phyloP scores from a whole-genome alignment of 1,139 yeast species.

The Scheffersomyces titani region DNA sequence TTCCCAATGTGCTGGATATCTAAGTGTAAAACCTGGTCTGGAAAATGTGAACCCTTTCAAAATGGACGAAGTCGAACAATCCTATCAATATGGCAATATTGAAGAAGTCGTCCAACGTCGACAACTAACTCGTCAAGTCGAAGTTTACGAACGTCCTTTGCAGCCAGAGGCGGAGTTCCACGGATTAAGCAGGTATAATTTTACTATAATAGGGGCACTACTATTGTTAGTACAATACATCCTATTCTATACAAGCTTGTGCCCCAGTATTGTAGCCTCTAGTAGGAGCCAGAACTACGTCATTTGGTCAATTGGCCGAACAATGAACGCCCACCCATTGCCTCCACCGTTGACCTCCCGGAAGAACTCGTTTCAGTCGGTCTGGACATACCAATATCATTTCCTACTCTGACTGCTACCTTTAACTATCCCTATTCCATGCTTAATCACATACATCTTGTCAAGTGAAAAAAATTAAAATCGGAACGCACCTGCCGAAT shows the following conservation, averaged over 20 bases:
- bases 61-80: neutral
- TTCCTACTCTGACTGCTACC: neutral
- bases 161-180: neutral
- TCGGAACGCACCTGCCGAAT: neutral
- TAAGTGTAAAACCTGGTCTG: neutral
- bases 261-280: neutral
- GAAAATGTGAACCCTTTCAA: neutral
- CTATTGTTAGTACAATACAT: neutral
- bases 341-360: neutral
- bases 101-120: neutral
- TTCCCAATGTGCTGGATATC: neutral
- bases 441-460: neutral
- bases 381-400: neutral
- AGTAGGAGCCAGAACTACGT: neutral
- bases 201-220: neutral
- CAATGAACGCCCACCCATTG: neutral
- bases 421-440: neutral
- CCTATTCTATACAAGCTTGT: neutral
- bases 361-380: neutral
- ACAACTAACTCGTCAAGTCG: neutral
- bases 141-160: neutral
- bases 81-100: neutral
- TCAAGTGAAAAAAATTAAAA: neutral
- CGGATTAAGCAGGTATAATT: neutral
- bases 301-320: neutral